These are phyloP conservation scores for Symbiodinium pilosum DNA, from an alignment of 73 alveolate species.

Conservation along the genomic window DNA sequence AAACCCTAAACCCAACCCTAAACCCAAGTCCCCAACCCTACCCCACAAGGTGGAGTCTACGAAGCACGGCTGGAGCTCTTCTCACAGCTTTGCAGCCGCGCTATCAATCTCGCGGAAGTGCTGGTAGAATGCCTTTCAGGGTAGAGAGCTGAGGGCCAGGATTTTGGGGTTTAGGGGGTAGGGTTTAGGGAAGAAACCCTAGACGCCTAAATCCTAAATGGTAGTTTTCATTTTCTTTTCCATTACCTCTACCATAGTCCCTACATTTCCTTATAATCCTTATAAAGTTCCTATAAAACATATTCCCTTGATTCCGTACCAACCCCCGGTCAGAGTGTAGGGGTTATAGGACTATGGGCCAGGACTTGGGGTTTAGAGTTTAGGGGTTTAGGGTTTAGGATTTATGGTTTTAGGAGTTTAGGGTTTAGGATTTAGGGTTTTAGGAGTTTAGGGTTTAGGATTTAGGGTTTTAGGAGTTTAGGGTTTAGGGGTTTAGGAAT, in stretches of 20 bases:
- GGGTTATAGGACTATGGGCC: too few species aligned
- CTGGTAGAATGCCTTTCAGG: slow-evolving; percentile 24
- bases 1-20: too few species aligned
- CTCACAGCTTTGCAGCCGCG: slow-evolving; percentile 63
- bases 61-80: not conserved
- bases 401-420: not conserved
- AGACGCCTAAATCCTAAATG: too few species aligned
- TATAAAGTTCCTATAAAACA: too few species aligned
- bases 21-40: not conserved
- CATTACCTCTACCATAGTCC: too few species aligned
- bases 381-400: not conserved
- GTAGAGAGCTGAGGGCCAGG: not conserved
- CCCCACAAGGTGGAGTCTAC: not conserved
- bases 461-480: not conserved
- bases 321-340: too few species aligned
- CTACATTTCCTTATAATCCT: too few species aligned
- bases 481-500: too few species aligned
- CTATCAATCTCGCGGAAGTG: slow-evolving; percentile 72
- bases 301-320: too few species aligned
- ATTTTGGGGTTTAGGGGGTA: not conserved
- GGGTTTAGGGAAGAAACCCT: not conserved
- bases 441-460: not conserved
- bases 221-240: too few species aligned
- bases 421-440: not conserved
- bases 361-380: not conserved